Percentiles rank a stretch among this genome's conserved stretches.
These are phyloP conservation scores for Globisporangium cystogenes DNA, from an alignment of 352 stramenopile genomes.

Conservation along the genomic window DNA sequence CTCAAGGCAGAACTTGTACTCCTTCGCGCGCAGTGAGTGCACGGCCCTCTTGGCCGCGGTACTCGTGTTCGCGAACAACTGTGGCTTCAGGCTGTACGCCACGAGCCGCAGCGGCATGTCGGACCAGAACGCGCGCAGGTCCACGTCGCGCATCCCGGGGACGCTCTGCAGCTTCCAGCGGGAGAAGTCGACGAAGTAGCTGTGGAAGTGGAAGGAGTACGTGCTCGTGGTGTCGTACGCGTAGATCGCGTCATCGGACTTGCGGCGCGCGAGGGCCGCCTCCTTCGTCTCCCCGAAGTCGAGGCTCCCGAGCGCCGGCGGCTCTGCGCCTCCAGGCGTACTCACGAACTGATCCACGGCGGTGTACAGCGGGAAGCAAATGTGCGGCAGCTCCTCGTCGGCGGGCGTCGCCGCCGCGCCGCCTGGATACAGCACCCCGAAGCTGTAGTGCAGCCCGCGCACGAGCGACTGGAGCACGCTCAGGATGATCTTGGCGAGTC, in stretches of 20 bases:
- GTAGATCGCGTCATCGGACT: slow-evolving; percentile 29
- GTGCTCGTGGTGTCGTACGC: slow-evolving; percentile 55
- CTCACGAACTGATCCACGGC: slow-evolving; percentile 63
- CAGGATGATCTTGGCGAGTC: slow-evolving; percentile 46
- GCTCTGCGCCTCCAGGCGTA: slow-evolving; percentile 25
- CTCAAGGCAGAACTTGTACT: slow-evolving; percentile 58
- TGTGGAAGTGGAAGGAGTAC: slow-evolving; percentile 74
- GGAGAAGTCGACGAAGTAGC: slow-evolving; percentile 62
- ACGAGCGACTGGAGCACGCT: slow-evolving; percentile 48
- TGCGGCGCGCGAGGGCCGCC: slow-evolving; percentile 21
- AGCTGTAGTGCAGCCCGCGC: slow-evolving; percentile 48
- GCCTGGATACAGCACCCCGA: slow-evolving; percentile 26
- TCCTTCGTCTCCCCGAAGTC: slow-evolving; percentile 54
- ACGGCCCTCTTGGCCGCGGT: slow-evolving; percentile 20
- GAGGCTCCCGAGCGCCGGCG: slow-evolving; percentile 30
- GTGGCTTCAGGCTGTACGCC: slow-evolving; percentile 39
- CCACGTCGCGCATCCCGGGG: slow-evolving; percentile 37
- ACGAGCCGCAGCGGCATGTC: slow-evolving; percentile 58
- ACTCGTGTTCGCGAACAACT: neutral
- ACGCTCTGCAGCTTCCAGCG: slow-evolving; percentile 49
- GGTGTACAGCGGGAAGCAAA: slow-evolving; percentile 60
- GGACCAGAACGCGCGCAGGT: slow-evolving; percentile 45
- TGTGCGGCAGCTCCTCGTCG: slow-evolving; percentile 57
- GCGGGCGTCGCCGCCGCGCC: slow-evolving; percentile 13
- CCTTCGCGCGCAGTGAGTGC: slow-evolving; percentile 30